Evolutionary conservation across 352 stramenopile genomes (phyloP), one percentile per base, ranked within the genome.

Genomic region (Ophiocytium majus): DNA sequence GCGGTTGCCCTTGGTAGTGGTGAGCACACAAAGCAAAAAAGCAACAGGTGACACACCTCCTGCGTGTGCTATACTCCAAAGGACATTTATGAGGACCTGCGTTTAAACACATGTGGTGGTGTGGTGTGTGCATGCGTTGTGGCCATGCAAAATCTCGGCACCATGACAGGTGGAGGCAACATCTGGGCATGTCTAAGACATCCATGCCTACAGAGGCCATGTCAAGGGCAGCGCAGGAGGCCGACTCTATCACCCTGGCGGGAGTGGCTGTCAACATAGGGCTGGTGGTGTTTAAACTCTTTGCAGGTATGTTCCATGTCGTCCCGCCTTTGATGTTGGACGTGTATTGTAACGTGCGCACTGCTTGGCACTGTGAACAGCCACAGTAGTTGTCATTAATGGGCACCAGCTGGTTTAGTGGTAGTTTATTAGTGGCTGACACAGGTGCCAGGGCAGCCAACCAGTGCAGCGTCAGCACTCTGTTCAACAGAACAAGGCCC

Each of bases 251-350:
- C 33, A 88, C 85, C 33, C 83, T 76, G 85, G 57, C 82, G 32
- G 85, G 79, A 28, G 85, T 80, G 23, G 50, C 80, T 28, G 79
- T 88, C 37, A 88, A 88, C 50, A 50, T 88, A 75, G 81, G 85
- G 19, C 82, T 88, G 28, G 85, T 76, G 49, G 80, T 50, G 0
- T 88, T 88, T 63, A 88, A 88, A 76, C 66, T 88, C 1, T 66
- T 63, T 63, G 64, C 50, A n/a, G 81, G 81, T 57, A 82, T 34
- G 78, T 28, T 28, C 14, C 10, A 66, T 79, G n/a, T n/a, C n/a
- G n/a, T n/a, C n/a, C 28, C 9, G 78, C n/a, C 28, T 17, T 17
- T 17, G 28, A 63, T 17, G 37, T 17, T 17, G 37, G 37, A 17
- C 17, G 17, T 17, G 37, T 17, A 23, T 71, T 23, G 37, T 63